Conservation (phyloP, 75 land plant species). For the Sequoia sempervirens region DNA sequence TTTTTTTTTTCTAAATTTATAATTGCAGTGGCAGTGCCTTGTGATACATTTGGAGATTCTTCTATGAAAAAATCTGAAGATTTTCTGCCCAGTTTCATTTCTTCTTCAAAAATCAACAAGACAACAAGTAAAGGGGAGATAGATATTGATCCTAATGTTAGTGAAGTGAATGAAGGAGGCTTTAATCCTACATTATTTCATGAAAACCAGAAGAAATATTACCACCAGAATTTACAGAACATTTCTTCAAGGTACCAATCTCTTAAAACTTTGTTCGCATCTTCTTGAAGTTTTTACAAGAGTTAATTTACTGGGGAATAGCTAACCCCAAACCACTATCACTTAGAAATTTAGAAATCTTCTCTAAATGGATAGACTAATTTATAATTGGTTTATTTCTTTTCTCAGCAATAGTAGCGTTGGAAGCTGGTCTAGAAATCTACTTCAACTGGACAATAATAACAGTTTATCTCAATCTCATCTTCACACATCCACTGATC, state of each 20-base stretch:
- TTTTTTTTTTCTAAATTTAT: too few species aligned
- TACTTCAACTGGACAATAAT: background rate
- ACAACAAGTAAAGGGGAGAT: too few species aligned
- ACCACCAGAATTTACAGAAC: background rate
- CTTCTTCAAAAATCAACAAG: too few species aligned
- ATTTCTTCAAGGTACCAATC: too few species aligned
- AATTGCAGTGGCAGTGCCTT: too few species aligned
- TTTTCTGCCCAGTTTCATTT: background rate
- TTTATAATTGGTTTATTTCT: background rate
- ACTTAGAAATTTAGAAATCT: too few species aligned
- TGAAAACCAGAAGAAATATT: background rate
- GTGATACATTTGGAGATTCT: background rate
- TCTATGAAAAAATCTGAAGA: background rate
- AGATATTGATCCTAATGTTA: too few species aligned
- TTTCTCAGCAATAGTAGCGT: background rate
- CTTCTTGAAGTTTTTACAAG: too few species aligned
- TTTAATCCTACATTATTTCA: background rate
- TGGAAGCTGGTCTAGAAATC: background rate
- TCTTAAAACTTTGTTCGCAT: too few species aligned
- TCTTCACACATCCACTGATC: background rate
- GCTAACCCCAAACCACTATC: too few species aligned
- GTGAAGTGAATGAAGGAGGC: background rate
- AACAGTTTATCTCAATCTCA: constrained; percentile 1
- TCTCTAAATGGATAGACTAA: too few species aligned
- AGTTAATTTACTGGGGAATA: too few species aligned